Evolutionary conservation across 805 yeast species (phyloP).

Genomic region (Metschnikowia kofuensis): DNA sequence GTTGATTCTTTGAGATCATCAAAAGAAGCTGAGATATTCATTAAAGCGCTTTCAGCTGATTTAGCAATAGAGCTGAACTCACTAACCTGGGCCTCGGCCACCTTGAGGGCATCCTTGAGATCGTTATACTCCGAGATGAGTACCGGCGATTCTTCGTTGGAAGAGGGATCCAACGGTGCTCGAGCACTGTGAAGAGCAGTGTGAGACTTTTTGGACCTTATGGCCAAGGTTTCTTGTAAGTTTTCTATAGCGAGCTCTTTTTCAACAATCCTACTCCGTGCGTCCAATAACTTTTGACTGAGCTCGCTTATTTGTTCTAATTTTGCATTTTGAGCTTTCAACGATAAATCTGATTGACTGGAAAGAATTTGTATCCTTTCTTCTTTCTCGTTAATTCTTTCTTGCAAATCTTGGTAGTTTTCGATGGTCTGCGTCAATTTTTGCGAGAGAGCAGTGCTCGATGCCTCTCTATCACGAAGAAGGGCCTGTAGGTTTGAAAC

Average conservation of each 20-base stretch:
- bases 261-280: constrained; percentile 40
- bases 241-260: constrained; percentile 39
- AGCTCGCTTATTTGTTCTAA: constrained; percentile 57
- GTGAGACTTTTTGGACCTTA: neutral
- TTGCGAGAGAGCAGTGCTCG: constrained; percentile 47
- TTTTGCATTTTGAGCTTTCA: constrained; percentile 51
- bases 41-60: constrained; percentile 65
- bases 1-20: constrained; percentile 35
- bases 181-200: neutral
- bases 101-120: constrained; percentile 52
- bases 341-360: constrained; percentile 54
- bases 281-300: constrained; percentile 39
- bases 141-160: neutral
- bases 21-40: constrained; percentile 51
- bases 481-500: constrained; percentile 59
- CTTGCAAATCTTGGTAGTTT: constrained; percentile 42
- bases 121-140: constrained; percentile 38
- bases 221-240: constrained; percentile 23
- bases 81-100: constrained; percentile 55
- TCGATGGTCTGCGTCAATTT: constrained; percentile 50
- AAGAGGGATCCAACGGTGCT: neutral
- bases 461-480: constrained; percentile 57
- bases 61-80: constrained; percentile 61
- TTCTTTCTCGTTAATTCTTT: constrained; percentile 51
- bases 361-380: constrained; percentile 49